Base-by-base conservation (phyloP, 2,329 filamentous ascomycete genomes). In the Ophiocordyceps polyrhachis-furcata region DNA sequence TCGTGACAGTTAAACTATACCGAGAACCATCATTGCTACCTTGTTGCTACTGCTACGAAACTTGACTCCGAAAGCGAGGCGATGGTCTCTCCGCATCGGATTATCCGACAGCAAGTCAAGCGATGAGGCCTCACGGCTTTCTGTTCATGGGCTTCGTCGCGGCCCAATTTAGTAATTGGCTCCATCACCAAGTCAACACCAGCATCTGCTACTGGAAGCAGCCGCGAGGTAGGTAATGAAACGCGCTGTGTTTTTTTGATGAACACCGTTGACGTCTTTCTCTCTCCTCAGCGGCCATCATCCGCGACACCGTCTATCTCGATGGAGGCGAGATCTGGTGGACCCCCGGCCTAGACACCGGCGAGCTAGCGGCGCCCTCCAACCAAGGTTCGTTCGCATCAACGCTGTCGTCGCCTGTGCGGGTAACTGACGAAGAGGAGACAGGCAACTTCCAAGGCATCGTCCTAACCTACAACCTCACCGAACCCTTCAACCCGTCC, bases 301-400 rank as follows among this genome's bases (percentile, higher is more conserved):
- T 82, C 32, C 69, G 69, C 40, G 76, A 83, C 51, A 76, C 69
- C 2, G 60, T 81, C 15, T 83, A 80, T 53, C 57, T 83, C 20
- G 78, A 83, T 55, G 79, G 79, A 35, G 79, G 79, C 4, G 49
- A 55, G 40, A 56, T 79, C 12, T 65, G 49, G 47, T 81, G 77
- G 75, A 49, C 60, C 31, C 65, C 67, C 3, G 68, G 68, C 12
- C 51, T 73, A 43, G 56, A 62, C 2, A 63, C 73, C 51, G 74
- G 70, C 3, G 48, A 53, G 6, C 51, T 52, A 40, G 58, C 53
- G 1, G 1, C 42, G 1, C 49, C 57, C 0, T 46, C 46, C 8
- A 49, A 49, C 23, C 65, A 72, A 50, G 57, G 74, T 76, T 57
- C 55, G 63, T 61, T 7, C 15, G 38, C 5, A 12, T 20, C 21